Base-by-base conservation (phyloP, 1,284 basidiomycete species). In the Stygiomarasmius scandens region DNA sequence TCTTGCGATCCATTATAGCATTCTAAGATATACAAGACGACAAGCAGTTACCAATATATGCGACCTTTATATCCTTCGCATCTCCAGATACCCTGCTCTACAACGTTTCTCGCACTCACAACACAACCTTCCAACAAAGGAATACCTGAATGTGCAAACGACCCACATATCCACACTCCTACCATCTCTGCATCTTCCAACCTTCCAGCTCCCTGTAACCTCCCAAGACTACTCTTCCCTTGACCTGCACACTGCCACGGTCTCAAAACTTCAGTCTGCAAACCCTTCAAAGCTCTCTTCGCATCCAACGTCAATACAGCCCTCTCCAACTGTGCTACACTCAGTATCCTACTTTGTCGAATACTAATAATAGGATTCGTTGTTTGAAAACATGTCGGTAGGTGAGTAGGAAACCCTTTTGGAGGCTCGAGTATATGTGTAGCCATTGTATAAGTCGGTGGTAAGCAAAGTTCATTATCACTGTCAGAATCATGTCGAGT, bases 311-410 rank as follows among this genome's bases (percentile, higher is more conserved):
- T 86, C 38, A 87, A 67, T 25, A 88, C 77, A 20, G 81, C 87
- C 54, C 90, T 79, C 63, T 90, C 85, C 55, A 91, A 70, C 55
- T 71, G 75, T 9, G 85, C 80, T 12, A 83, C 74, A 49, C 83
- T 86, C 23, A 92, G 69, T 32, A 90, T 74, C 23, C 67, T 72
- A 1, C 73, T 74, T 20, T 75, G 69, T 43, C 69, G 69, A 16
- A 86, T 82, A 1, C 80, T 69, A 8, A 89, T 69, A 48, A 87
- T 79, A 0, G 89, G 88, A 68, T 92, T 92, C 14, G 89, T 92
- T 16, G 87, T 91, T 70, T 92, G 90, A 57, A 82, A 84, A 12
- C 90, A 74, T 23, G 62, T 57, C n/a, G 73, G 68, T 23, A 70
- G 58, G 32, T 67, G 57, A 48, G 54, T 36, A 16, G 72, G 64